Base-by-base conservation (phyloP, 768 basidiomycete genomes). In the Amanita inopinata region DNA sequence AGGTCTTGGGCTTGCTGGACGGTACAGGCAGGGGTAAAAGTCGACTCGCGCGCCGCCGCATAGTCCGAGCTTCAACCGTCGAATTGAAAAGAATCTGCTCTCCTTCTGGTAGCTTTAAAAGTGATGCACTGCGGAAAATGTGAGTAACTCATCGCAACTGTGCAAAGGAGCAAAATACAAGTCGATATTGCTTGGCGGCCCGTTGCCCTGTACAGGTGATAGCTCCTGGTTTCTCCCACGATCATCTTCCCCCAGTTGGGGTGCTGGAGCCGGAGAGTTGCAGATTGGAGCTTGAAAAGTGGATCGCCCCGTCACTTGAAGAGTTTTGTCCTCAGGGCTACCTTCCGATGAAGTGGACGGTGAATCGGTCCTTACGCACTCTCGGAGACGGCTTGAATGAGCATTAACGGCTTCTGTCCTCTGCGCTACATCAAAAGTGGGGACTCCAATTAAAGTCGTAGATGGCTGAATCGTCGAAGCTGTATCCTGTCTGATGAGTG, bases 21-120 rank as follows among this genome's bases (percentile, higher is more conserved):
- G 71, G 52, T 0, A 74, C 71, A 14, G 67, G 67, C 4, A 78
- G 52, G 8, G 70, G 62, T 17, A 79, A 61, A 28, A 82, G 55
- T 37, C 66, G 69, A 49, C 76, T 79, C 3, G 77, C 74, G 17
- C 79, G 73, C 3, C 77, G 69, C 46, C 70, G 70, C 17, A 73
- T 60, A 31, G 69, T 66, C 11, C 71, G 69, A 9, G 69, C 66
- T 51, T 80, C 78, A 9, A 82, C 77, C 3, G 56, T 59, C 0
- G 76, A 71, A 37, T 65, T 64, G 50, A 73, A 79, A 0, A 79
- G 15, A 23, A 80, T 57, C 1, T 34, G 45, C 51, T 82, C 80
- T 3, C 63, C 67, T 2, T 59, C 58, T n/a, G 60, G 47, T 12
- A 62, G 49, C 25, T 58, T 53, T 18, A 81, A 59, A 6, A 66